phyloP scores from a whole-genome alignment of 768 basidiomycete genomes.

The Lepiota brunneoincarnata region DNA sequence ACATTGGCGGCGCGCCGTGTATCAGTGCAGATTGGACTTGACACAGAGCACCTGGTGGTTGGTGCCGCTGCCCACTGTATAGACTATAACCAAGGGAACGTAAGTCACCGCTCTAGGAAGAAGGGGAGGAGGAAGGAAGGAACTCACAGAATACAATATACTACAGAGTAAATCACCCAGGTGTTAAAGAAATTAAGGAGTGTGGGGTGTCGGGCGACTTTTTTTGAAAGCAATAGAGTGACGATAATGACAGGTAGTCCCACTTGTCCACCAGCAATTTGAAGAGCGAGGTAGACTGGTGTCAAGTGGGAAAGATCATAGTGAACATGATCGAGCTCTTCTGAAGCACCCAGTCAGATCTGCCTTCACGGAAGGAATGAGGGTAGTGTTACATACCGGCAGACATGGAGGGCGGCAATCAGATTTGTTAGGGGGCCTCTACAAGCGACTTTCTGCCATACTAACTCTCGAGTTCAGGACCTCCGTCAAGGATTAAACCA shows the following conservation, averaged over 20 bases:
- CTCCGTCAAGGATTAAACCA: not conserved
- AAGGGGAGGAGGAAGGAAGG: not conserved
- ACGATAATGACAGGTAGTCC: conserved; percentile 47
- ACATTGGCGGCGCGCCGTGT: conserved; percentile 55
- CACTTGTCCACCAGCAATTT: conserved; percentile 51
- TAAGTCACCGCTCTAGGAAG: not conserved
- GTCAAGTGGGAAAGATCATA: conserved; percentile 26
- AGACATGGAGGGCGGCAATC: not conserved
- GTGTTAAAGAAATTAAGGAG: conserved; percentile 57
- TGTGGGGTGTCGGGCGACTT: conserved; percentile 43
- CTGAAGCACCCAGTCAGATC: not conserved
- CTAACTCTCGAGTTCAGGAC: conserved; percentile 1
- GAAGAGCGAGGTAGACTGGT: conserved; percentile 42
- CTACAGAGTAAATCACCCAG: conserved; percentile 54
- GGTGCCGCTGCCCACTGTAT: conserved; percentile 13
- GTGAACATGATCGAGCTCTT: not conserved
- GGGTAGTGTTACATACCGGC: too few species aligned
- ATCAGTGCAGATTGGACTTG: conserved; percentile 50
- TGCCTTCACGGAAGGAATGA: too few species aligned
- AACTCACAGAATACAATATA: conserved; percentile 49
- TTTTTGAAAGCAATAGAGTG: conserved; percentile 41
- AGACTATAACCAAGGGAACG: conserved; percentile 3
- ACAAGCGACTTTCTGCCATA: conserved; percentile 6
- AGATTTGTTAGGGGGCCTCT: not conserved
- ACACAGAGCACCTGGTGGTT: conserved; percentile 35